phyloP scores from a whole-genome alignment of 75 land plant species.

The Ceratopteris richardii region DNA sequence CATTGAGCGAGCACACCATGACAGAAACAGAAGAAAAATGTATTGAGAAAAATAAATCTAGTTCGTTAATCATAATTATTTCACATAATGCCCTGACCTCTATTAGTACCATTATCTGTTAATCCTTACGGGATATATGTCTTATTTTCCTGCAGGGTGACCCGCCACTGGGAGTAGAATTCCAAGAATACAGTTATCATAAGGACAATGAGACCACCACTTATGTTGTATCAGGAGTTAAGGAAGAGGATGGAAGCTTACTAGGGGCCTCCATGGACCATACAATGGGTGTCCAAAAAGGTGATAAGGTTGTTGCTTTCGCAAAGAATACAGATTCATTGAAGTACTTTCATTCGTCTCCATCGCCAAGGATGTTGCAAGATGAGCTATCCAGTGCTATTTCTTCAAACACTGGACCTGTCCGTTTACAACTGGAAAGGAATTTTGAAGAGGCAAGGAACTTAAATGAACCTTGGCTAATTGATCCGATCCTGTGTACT shows the following conservation, averaged over 20 bases:
- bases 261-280: constrained; percentile 17
- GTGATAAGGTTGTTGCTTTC: constrained; percentile 25
- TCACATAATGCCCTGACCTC: too few relatives aligned
- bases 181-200: too few relatives aligned
- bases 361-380: neutral
- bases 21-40: too few relatives aligned
- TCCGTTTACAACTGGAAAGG: constrained; percentile 21
- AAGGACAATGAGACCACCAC: too few relatives aligned
- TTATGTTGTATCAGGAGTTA: constrained; percentile 8
- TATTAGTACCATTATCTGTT: too few relatives aligned
- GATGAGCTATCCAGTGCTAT: constrained; percentile 6
- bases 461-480: neutral
- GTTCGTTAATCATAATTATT: too few relatives aligned
- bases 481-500: too few relatives aligned
- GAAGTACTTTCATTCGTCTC: constrained; percentile 7
- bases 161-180: too few relatives aligned
- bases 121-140: too few relatives aligned
- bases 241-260: constrained; percentile 13
- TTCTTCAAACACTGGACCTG: constrained; percentile 9
- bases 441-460: neutral
- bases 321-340: constrained; percentile 12
- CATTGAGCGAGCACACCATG: too few relatives aligned
- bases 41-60: too few relatives aligned
- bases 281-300: constrained; percentile 5
- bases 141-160: too few relatives aligned